Evolutionary conservation across 108 stramenopile species (phyloP), one percentile per base, ranked within the genome.

Genomic region (Aurantiochytrium sp.): DNA sequence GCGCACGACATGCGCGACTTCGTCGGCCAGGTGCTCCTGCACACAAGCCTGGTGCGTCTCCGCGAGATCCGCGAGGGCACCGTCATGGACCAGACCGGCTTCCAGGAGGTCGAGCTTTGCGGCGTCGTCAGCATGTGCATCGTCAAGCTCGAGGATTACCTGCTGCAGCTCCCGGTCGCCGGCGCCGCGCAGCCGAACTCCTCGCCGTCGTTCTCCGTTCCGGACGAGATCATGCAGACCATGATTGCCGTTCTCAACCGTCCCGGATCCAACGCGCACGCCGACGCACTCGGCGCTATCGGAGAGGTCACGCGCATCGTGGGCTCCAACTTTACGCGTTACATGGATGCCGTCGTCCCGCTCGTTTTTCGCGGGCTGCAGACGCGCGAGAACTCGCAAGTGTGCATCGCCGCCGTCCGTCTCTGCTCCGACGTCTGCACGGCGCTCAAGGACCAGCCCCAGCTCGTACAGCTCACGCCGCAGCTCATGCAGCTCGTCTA

Each of bases 261-360:
- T 12, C 39, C 39, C 2, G 30, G 30, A 6, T 81, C 73, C 36
- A 48, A 41, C 45, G 73, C 45, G 21, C 73, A 81, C 24, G 42
- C 73, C 17, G 73, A 81, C 12, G 39, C 42, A 6, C 45, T 81
- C 30, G 24, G 30, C 27, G 45, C 45, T 17, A 48, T 81, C 12
- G 73, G 73, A 12, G 73, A 81, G 32, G 73, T 81, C 27, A 48
- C 73, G n/a, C 73, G 73, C 45, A 48, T 81, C 45, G 45, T 48
- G 10, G 73, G 45, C 6, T 24, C 39, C 42, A 81, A 42, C 73
- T 81, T 81, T 42, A 48, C 42, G 12, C 42, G 39, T 12, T 81
- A 81, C 45, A 2, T 81, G 73, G 24, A 81, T 6, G 27, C n/a
- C 73, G 73, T 81, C 2, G 73, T 41, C 1, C 73, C 73, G 27